Evolutionary conservation across 495 filamentous ascomycete species (phyloP), one percentile per base, ranked within the genome.

Genomic region (Penicillium daleae): DNA sequence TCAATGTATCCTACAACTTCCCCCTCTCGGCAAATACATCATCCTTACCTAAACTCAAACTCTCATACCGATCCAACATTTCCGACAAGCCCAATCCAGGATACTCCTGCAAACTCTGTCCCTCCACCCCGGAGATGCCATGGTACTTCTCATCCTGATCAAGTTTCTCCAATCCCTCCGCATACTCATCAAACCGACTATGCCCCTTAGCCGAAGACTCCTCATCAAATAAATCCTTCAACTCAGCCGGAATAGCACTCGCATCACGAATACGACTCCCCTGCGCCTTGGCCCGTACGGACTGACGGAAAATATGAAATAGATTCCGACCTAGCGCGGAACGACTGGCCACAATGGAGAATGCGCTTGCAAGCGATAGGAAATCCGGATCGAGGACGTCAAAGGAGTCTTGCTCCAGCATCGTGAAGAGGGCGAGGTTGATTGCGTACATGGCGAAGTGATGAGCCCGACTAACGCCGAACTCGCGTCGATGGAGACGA

Each of bases 41-140:
- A 53, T 78, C 76, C 39, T 76, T 77, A 1, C 78, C 78, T 40
- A 80, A 48, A 56, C 76, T 80, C 52, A 81, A 63, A 61, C 70
- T 77, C 53, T 81, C 78, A 62, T 79, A 82, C 2, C 70, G 71
- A 66, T 76, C 76, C 7, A 82, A 67, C 79, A 82, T 82, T 21
- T 78, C 76, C 15, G 68, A 76, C 3, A 82, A 61, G 7, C 67
- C 65, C 24, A 69, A 49, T 2, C 73, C 70, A 13, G 71, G 69
- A 42, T 66, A 71, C 39, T 66, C 64, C 51, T 72, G 71, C 29
- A 72, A 64, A 37, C 52, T 71, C 8, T 55, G 65, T 9, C 52
- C 63, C 8, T 66, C 68, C 6, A 13, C n/a, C 1, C 63, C 63
- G n/a, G 27, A 6, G 29, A 72, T 70, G 0, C 73, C 74, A 61